A percentile compares a stretch with the other conserved stretches of the same genome.
phyloP scores from a whole-genome alignment of 139 green algal species.

The Tetradesmus obliquus region DNA sequence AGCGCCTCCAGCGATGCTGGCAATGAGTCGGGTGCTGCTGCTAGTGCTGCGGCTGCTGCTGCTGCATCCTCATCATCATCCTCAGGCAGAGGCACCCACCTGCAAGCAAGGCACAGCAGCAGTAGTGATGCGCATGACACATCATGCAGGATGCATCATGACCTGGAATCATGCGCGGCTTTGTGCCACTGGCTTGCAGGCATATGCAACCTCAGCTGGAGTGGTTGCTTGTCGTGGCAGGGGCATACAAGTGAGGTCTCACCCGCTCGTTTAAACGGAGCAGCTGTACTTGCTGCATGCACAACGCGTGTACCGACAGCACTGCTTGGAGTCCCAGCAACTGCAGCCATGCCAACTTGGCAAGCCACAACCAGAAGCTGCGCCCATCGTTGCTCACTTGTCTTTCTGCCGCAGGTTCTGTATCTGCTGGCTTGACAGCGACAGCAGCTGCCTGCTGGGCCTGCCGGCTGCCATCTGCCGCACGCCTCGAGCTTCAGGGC shows the following conservation, averaged over 20 bases:
- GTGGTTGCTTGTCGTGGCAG: no score
- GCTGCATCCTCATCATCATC: constrained; percentile 43
- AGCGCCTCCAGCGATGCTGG: neutral
- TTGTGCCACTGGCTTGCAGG: no score
- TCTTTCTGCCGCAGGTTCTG: constrained; percentile 37
- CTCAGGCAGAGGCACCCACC: constrained; percentile 58
- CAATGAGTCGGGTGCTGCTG: neutral
- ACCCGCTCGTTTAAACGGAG: no score
- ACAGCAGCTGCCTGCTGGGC: constrained; percentile 1
- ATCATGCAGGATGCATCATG: neutral
- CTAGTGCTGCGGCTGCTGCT: neutral
- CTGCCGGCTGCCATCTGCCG: neutral
- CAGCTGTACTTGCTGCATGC: no score
- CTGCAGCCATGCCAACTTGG: no score
- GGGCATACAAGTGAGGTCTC: no score
- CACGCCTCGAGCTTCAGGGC: neutral
- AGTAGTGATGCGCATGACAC: neutral
- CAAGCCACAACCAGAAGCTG: no score
- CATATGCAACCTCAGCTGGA: no score
- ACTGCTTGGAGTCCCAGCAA: no score
- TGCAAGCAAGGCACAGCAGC: neutral
- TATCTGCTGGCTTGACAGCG: neutral
- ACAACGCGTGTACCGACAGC: no score
- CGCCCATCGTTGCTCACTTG: neutral
- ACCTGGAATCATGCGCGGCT: no score